phyloP scores from a whole-genome alignment of 1,284 basidiomycete genomes.

The Cutaneotrichosporon sp. region DNA sequence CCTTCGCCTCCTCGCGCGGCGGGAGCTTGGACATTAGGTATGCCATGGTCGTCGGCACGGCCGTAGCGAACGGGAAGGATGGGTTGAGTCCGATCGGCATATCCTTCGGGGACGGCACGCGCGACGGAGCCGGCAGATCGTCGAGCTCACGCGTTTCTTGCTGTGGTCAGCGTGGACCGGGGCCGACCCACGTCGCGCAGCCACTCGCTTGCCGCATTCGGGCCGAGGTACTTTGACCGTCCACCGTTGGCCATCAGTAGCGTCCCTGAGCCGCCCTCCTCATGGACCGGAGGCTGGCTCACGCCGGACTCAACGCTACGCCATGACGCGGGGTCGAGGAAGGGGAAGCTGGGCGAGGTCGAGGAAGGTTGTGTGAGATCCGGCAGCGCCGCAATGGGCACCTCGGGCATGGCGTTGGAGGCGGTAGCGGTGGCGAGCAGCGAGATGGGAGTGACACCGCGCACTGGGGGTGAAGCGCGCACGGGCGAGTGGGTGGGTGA shows the following conservation, averaged over 20 bases:
- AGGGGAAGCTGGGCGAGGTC: background rate
- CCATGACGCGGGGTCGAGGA: background rate
- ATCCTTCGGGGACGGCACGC: background rate
- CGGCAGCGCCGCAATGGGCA: background rate
- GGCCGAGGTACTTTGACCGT: constrained; percentile 20
- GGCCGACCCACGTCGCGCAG: constrained; percentile 13
- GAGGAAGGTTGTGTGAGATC: background rate
- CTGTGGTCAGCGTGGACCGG: background rate
- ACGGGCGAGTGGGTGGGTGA: background rate
- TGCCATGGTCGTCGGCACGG: background rate
- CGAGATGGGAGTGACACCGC: background rate
- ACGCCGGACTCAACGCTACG: background rate
- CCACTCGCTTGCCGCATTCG: constrained; percentile 18
- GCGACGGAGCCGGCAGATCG: background rate
- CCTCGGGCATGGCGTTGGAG: background rate
- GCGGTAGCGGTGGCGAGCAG: background rate
- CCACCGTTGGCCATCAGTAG: constrained; percentile 13
- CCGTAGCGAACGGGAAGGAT: constrained; percentile 16
- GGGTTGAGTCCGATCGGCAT: background rate
- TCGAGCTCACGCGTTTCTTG: constrained; percentile 1
- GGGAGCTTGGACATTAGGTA: constrained; percentile 17
- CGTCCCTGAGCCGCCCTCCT: constrained; percentile 4
- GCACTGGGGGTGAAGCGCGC: background rate
- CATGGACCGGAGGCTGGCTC: background rate
- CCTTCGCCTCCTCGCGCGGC: constrained; percentile 14